Base-by-base conservation (phyloP, 2,329 filamentous ascomycete genomes). In the Conoideocrella luteorostrata region DNA sequence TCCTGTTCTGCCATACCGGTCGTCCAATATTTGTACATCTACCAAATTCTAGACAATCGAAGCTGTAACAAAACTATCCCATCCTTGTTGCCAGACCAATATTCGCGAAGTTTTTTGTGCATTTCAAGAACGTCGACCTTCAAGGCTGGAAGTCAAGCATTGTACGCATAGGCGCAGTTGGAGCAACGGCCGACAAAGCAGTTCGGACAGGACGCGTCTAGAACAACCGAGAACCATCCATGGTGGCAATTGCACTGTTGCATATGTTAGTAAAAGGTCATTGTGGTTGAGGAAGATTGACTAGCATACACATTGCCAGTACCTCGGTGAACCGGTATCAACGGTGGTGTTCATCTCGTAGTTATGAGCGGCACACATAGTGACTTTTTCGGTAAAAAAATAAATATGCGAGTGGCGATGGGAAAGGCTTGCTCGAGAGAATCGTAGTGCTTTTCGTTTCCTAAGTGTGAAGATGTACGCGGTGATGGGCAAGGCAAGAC, bases 171-270 rank as follows among this genome's bases (percentile, higher is more conserved):
- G 23, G 4, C n/a, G 40, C 57, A 60, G 23, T 39, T 2, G 1
- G 0, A 0, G 35, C 58, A 60, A 2, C 57, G 58, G 15, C 7
- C 17, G 7, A 21, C 17, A 5, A 50, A 51, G 46, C 52, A 55
- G 26, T 46, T 39, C 4, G 51, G 52, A 44, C 51, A 55, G 33
- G 37, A 49, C 12, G 35, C 24, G 39, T 55, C 45, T 17, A 51
- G 32, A 10, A 41, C n/a, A 12, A 47, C 33, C 13, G 48, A 52
- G 39, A 49, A 55, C 52, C 51, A 54, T 26, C 52, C 52, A 21
- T 32, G 37, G 15, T 26, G 22, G 46, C 52, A 55, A 4, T 32
- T 34, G 51, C 52, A 55, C 52, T 55, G 18, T 12, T 28, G 5
- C 4, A n/a, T 2, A 39, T n/a, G 42, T 48, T 22, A 51, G 41